Conservation (phyloP, 106 monocot genomes). For the Dendrobium nobile region DNA sequence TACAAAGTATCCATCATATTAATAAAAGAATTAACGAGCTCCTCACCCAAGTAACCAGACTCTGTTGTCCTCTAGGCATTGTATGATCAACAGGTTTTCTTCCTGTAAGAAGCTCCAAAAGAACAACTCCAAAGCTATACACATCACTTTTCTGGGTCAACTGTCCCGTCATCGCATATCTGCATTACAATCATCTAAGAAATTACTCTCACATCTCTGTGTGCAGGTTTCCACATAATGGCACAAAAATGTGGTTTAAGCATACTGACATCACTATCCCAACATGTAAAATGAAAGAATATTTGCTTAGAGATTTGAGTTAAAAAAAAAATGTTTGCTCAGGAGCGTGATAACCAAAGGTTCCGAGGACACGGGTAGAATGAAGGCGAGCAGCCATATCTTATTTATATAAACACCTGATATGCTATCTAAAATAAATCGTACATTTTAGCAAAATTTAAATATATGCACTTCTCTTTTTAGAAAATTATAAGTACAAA, state of each 20-base stretch:
- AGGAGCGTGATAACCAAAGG: conserved; percentile 95
- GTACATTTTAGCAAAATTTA: too few species aligned
- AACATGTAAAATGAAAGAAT: neutral
- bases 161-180: conserved; percentile 95
- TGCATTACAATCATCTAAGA: conserved; percentile 10
- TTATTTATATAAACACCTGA: too few species aligned
- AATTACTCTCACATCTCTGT: neutral
- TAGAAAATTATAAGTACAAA: too few species aligned
- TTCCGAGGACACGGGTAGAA: conserved; percentile 92
- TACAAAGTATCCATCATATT: neutral
- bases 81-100: conserved; percentile 92
- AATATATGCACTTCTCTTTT: too few species aligned
- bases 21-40: neutral
- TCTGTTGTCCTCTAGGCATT: conserved; percentile 93
- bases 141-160: conserved; percentile 90
- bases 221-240: too few species aligned
- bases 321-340: conserved; percentile 44
- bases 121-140: conserved; percentile 92
- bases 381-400: conserved; percentile 82
- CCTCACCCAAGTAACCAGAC: conserved; percentile 90
- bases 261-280: neutral
- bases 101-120: conserved; percentile 87
- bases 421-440: too few species aligned
- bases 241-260: too few species aligned
- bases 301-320: neutral